These are phyloP conservation scores for Mycena chlorophos DNA, from an alignment of 768 basidiomycete species.

Conservation along the genomic window DNA sequence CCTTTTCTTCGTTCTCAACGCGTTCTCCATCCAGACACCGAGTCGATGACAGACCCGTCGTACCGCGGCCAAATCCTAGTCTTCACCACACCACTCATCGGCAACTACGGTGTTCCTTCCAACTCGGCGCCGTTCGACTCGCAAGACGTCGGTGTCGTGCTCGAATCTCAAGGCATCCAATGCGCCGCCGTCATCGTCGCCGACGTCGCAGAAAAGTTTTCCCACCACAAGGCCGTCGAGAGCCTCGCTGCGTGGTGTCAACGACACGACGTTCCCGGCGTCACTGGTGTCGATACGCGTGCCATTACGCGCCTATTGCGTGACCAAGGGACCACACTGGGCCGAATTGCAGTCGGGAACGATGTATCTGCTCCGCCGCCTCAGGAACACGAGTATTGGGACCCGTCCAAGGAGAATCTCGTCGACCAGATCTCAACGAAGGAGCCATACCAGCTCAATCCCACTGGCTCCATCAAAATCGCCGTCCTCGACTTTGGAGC, in stretches of 20 bases:
- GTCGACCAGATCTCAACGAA: slow-evolving; percentile 92
- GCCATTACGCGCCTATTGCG: slow-evolving; percentile 92
- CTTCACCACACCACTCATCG: slow-evolving; percentile 97
- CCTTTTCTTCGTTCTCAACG: slow-evolving; percentile 4
- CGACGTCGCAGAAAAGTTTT: slow-evolving; percentile 92
- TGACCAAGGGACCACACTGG: slow-evolving; percentile 96
- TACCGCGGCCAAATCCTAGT: slow-evolving; percentile 98
- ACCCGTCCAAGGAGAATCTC: slow-evolving; percentile 88
- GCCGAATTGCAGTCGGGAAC: slow-evolving; percentile 80
- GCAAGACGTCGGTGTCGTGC: slow-evolving; percentile 79
- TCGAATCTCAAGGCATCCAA: slow-evolving; percentile 88
- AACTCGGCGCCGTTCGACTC: slow-evolving; percentile 74
- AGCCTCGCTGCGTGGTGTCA: slow-evolving; percentile 92
- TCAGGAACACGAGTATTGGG: slow-evolving; percentile 77
- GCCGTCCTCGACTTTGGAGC: slow-evolving; percentile 97
- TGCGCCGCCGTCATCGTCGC: slow-evolving; percentile 92
- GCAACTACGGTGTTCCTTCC: slow-evolving; percentile 93
- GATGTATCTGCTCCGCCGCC: slow-evolving; percentile 67
- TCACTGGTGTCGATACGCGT: slow-evolving; percentile 96
- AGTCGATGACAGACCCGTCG: slow-evolving; percentile 99
- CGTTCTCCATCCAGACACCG: slow-evolving; percentile 76
- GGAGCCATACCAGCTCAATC: slow-evolving; percentile 81
- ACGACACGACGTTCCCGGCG: slow-evolving; percentile 85
- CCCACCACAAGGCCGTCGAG: slow-evolving; percentile 93
- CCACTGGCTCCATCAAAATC: slow-evolving; percentile 83